These are phyloP conservation scores for Bonia amplexicaulis DNA, from an alignment of 176 grass and related monocot species.

Conservation along the genomic window DNA sequence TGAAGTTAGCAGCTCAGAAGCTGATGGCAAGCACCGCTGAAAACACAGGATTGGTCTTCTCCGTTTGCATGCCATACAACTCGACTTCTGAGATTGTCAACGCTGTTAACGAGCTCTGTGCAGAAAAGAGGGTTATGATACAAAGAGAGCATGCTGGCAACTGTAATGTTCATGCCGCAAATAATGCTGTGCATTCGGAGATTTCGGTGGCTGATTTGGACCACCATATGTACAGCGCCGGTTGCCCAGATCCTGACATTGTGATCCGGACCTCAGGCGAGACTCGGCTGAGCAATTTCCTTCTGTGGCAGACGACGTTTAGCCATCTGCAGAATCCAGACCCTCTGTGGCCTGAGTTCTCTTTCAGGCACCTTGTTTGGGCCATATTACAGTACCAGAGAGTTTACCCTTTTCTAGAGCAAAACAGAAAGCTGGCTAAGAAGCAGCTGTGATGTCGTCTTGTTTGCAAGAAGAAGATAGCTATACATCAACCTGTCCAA, in stretches of 20 bases:
- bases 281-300: constrained; percentile 81
- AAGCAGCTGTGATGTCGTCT: constrained; percentile 7
- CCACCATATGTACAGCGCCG: constrained; percentile 43
- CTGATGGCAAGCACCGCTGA: constrained; percentile 49
- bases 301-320: constrained; percentile 71
- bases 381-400: constrained; percentile 64
- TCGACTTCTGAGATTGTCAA: constrained; percentile 73
- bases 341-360: constrained; percentile 69
- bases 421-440: constrained; percentile 29
- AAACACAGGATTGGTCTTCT: constrained; percentile 67
- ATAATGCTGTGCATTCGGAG: neutral
- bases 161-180: neutral
- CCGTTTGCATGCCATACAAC: constrained; percentile 74
- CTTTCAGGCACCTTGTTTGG: constrained; percentile 54
- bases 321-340: constrained; percentile 67
- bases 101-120: constrained; percentile 43
- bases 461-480: neutral
- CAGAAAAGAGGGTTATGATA: constrained; percentile 26
- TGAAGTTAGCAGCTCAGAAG: constrained; percentile 51
- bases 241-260: constrained; percentile 67
- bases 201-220: constrained; percentile 62
- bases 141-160: neutral
- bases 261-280: constrained; percentile 78
- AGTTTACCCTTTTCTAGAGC: constrained; percentile 49
- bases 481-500: neutral